These are phyloP conservation scores for Cucurbitaria berberidis DNA, from an alignment of 2,329 filamentous ascomycete genomes.

Conservation along the genomic window DNA sequence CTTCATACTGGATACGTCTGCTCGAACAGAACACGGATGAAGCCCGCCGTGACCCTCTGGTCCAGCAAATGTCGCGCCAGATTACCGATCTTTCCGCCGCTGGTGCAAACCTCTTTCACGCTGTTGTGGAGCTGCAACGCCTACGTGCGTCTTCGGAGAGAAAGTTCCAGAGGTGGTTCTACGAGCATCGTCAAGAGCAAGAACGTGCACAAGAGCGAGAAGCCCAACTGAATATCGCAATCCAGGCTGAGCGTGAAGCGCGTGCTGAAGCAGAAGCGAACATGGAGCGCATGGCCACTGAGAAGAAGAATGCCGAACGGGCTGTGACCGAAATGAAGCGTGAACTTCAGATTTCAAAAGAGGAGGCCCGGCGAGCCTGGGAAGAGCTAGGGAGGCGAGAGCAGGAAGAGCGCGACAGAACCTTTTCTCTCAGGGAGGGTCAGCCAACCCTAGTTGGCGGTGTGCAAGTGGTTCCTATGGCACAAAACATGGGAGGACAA, in stretches of 20 bases:
- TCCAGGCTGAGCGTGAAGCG: conserved; percentile 76
- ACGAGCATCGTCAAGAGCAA: conserved; percentile 87
- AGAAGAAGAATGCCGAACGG: conserved; percentile 74
- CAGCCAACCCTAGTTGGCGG: conserved; percentile 89
- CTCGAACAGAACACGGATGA: conserved; percentile 90
- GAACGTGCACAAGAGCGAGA: conserved; percentile 84
- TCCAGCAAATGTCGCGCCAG: conserved; percentile 87
- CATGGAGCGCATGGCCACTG: conserved; percentile 70
- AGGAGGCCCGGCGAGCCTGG: conserved; percentile 94
- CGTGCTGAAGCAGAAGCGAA: conserved; percentile 71
- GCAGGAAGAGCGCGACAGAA: conserved; percentile 89
- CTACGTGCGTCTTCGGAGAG: conserved; percentile 93
- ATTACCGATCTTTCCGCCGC: conserved; percentile 97
- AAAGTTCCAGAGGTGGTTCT: conserved; percentile 99
- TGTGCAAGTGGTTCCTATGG: conserved; percentile 94
- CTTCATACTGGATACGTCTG: conserved; percentile 94
- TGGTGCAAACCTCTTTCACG: conserved; percentile 95
- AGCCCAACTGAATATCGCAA: conserved; percentile 74
- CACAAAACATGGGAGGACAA: conserved; percentile 64
- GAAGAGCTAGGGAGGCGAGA: conserved; percentile 93
- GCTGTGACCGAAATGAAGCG: conserved; percentile 88
- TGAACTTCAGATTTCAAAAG: conserved; percentile 92
- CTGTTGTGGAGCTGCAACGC: conserved; percentile 93
- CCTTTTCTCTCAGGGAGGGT: conserved; percentile 82
- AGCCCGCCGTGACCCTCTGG: conserved; percentile 79